Conservation (phyloP, 2,329 filamentous ascomycete genomes). For the Ilyonectria sp. region DNA sequence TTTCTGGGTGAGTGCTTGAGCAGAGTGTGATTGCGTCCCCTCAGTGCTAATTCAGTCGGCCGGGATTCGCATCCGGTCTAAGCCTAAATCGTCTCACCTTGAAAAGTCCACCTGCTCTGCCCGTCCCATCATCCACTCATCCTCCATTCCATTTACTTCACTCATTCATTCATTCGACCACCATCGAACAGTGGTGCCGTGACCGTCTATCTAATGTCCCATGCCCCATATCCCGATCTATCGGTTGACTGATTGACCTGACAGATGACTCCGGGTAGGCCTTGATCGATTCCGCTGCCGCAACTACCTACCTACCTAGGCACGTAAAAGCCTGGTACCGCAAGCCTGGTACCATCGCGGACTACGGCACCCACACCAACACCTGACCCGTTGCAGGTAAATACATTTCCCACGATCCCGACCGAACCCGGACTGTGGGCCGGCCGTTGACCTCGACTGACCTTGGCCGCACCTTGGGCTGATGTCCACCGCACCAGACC, state of each 20-base stretch:
- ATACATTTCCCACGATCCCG: constrained; percentile 31
- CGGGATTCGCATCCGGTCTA: constrained; percentile 40
- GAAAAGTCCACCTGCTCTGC: neutral
- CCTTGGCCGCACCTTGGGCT: constrained; percentile 42
- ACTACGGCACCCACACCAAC: constrained; percentile 12
- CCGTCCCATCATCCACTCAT: constrained; percentile 13
- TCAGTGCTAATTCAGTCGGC: constrained; percentile 22
- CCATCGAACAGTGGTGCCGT: neutral
- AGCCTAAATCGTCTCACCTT: constrained; percentile 49
- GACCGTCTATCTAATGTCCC: neutral
- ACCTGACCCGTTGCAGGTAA: constrained; percentile 27
- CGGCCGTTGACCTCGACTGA: constrained; percentile 45
- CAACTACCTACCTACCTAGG: too few species aligned
- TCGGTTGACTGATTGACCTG: constrained; percentile 8
- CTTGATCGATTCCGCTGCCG: constrained; percentile 21
- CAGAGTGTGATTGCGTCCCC: constrained; percentile 15
- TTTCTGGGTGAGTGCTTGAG: constrained; percentile 12
- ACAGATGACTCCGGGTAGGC: constrained; percentile 1
- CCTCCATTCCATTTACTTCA: constrained; percentile 24
- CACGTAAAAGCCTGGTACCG: constrained; percentile 7
- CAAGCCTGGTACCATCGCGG: constrained; percentile 3
- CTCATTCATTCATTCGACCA: neutral
- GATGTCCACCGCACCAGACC: constrained; percentile 33
- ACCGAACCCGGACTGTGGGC: constrained; percentile 40
- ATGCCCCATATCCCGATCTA: neutral